A percentile compares a stretch with the other conserved stretches of the same genome.
These are phyloP conservation scores for Lomentospora prolificans DNA, from an alignment of 2,329 filamentous ascomycete species.

Conservation along the genomic window DNA sequence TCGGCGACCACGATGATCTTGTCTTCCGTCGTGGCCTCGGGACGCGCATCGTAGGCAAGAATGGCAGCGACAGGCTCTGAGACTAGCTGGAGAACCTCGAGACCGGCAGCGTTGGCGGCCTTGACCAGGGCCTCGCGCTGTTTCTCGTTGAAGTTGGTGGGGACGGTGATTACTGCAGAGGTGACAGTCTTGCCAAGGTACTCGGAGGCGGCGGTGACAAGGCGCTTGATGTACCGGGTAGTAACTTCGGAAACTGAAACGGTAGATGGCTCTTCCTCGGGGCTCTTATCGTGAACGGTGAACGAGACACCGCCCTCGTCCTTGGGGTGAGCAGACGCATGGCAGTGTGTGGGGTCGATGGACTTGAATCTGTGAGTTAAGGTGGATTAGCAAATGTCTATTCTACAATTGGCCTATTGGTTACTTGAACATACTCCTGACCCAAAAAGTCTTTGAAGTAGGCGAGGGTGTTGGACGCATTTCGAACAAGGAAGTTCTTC, in stretches of 20 bases:
- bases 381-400: slow-evolving; percentile 6
- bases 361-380: slow-evolving; percentile 59
- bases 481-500: slow-evolving; percentile 86
- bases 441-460: slow-evolving; percentile 95
- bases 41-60: slow-evolving; percentile 82
- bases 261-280: slow-evolving; percentile 50
- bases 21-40: slow-evolving; percentile 65
- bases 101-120: slow-evolving; percentile 67
- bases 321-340: slow-evolving; percentile 83
- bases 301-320: slow-evolving; percentile 69
- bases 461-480: slow-evolving; percentile 84
- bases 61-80: slow-evolving; percentile 82
- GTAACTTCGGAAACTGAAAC: slow-evolving; percentile 73
- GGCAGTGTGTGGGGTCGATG: slow-evolving; percentile 91
- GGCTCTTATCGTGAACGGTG: slow-evolving; percentile 66
- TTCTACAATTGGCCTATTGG: no score
- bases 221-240: slow-evolving; percentile 72
- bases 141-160: slow-evolving; percentile 82
- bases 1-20: slow-evolving; percentile 90
- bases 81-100: slow-evolving; percentile 90
- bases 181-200: slow-evolving; percentile 90
- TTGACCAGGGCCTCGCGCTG: slow-evolving; percentile 74
- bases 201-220: slow-evolving; percentile 76
- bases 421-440: slow-evolving; percentile 84
- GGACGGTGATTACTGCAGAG: slow-evolving; percentile 87